Percentiles rank a stretch among this genome's conserved stretches.
Conservation (phyloP, 768 basidiomycete species). For the Calocera cornea region DNA sequence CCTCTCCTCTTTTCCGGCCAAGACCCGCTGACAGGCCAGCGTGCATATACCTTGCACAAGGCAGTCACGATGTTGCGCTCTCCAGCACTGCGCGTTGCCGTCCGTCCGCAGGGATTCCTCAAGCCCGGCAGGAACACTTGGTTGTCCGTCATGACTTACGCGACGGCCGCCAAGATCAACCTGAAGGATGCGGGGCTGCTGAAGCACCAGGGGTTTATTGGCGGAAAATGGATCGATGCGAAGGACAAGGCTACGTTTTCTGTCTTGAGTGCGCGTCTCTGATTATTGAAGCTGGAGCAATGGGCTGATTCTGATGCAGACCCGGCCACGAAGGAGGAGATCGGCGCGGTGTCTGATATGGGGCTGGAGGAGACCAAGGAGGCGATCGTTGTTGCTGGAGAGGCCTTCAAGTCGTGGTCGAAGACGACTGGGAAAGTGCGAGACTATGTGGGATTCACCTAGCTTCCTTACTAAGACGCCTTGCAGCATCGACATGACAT, state of each 20-base stretch:
- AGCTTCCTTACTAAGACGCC: neutral
- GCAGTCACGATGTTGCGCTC: neutral
- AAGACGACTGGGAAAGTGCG: constrained; percentile 73
- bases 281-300: neutral
- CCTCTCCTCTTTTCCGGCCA: neutral
- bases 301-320: constrained; percentile 35
- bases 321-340: constrained; percentile 70
- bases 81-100: neutral
- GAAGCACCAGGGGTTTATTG: constrained; percentile 62
- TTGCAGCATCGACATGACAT: constrained; percentile 66
- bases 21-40: neutral
- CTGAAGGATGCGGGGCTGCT: constrained; percentile 67
- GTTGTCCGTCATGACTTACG: neutral
- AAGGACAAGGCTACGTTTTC: constrained; percentile 53
- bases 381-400: constrained; percentile 70
- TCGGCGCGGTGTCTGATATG: constrained; percentile 86
- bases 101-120: neutral
- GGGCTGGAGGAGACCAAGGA: constrained; percentile 65
- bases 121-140: neutral
- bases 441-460: neutral
- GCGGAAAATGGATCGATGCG: constrained; percentile 79
- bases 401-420: constrained; percentile 75
- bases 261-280: constrained; percentile 52
- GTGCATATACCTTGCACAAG: neutral
- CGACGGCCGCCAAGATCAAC: constrained; percentile 17